A percentile compares a stretch with the other conserved stretches of the same genome.
phyloP scores from a whole-genome alignment of 371 early-diverging fungal genomes.

The Syncephalastrum contaminatum region DNA sequence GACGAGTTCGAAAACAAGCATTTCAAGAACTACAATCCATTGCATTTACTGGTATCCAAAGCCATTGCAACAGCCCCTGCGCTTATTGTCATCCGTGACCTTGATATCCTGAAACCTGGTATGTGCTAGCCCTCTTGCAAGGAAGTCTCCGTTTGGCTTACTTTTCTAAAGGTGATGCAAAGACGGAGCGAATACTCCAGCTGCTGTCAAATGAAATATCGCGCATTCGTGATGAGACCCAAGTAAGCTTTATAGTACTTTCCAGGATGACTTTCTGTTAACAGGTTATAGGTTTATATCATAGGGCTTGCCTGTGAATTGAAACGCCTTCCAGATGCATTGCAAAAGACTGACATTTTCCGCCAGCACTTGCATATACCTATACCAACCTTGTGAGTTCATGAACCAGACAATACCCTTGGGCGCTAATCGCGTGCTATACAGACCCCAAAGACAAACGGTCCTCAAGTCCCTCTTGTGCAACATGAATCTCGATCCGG shows the following conservation, averaged over 20 bases:
- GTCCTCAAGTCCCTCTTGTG: constrained; percentile 19
- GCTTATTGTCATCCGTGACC: constrained; percentile 25
- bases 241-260: constrained; percentile 1
- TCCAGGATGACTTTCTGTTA: not conserved
- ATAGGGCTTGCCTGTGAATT: constrained; percentile 34
- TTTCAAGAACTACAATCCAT: constrained; percentile 32
- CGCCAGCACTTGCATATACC: constrained; percentile 38
- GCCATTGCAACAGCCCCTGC: constrained; percentile 24
- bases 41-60: constrained; percentile 19
- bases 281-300: constrained; percentile 23
- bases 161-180: not conserved
- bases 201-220: constrained; percentile 14
- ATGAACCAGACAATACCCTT: not conserved
- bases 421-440: no score
- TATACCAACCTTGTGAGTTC: constrained; percentile 37
- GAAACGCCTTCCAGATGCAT: constrained; percentile 23
- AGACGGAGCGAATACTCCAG: no score
- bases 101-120: constrained; percentile 22
- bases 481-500: constrained; percentile 6
- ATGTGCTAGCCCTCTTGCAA: not conserved
- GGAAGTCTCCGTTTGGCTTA: constrained; percentile 7
- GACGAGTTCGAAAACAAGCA: constrained; percentile 28
- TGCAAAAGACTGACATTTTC: constrained; percentile 36
- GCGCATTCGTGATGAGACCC: constrained; percentile 13
- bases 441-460: constrained; percentile 27